Conservation (phyloP, 768 basidiomycete species). For the Hericium erinaceus region DNA sequence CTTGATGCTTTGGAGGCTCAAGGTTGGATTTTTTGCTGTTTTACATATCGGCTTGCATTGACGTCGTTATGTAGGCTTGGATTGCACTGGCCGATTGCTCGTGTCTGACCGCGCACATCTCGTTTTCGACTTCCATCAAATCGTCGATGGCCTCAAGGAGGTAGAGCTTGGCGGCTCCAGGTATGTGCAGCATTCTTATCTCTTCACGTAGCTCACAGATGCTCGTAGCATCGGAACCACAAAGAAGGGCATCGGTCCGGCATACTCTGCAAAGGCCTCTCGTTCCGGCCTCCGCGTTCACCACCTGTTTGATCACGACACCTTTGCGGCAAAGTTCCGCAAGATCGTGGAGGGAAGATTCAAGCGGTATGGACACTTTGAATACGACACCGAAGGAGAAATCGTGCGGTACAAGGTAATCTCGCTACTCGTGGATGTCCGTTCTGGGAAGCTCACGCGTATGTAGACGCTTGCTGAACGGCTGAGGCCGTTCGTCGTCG, state of each 20-base stretch:
- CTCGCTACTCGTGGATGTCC: neutral
- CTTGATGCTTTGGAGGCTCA: conserved; percentile 77
- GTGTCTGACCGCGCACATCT: conserved; percentile 95
- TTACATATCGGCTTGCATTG: neutral
- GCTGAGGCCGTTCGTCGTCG: conserved; percentile 80
- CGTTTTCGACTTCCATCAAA: conserved; percentile 99
- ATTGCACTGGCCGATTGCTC: conserved; percentile 77
- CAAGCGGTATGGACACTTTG: conserved; percentile 96
- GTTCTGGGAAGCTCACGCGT: neutral
- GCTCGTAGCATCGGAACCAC: conserved; percentile 85
- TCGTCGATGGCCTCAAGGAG: conserved; percentile 97
- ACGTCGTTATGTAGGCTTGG: conserved; percentile 50
- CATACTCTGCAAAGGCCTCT: conserved; percentile 96
- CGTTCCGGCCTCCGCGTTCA: conserved; percentile 93
- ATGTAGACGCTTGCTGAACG: conserved; percentile 71
- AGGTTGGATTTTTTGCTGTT: conserved; percentile 46
- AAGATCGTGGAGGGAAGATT: conserved; percentile 93
- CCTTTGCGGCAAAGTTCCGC: conserved; percentile 87
- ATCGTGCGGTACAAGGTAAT: conserved; percentile 83
- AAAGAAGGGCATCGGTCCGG: conserved; percentile 96
- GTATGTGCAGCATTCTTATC: conserved; percentile 24
- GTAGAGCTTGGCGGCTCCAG: conserved; percentile 90
- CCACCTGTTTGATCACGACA: conserved; percentile 83
- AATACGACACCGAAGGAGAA: conserved; percentile 97
- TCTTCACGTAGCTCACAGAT: neutral